phyloP scores from a whole-genome alignment of 2,329 filamentous ascomycete genomes.

The Phialophora expanda region DNA sequence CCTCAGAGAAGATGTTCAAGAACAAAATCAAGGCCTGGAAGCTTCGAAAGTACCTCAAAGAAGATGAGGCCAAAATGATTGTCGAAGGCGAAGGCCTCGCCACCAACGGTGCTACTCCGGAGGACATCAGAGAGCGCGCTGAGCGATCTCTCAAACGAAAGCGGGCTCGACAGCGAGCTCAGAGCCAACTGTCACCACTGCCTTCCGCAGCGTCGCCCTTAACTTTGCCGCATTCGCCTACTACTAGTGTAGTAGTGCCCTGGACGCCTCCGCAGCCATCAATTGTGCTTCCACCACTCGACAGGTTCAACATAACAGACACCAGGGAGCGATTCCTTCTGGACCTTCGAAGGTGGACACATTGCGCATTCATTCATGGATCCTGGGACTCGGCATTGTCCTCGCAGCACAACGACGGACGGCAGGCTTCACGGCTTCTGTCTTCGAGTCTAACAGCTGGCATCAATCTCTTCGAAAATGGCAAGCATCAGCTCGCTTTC shows the following conservation, averaged over 20 bases:
- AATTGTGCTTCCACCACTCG: constrained; percentile 15
- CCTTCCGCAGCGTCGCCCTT: constrained; percentile 10
- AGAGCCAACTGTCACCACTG: constrained; percentile 8
- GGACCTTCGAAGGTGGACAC: constrained; percentile 32
- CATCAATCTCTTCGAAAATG: constrained; percentile 29
- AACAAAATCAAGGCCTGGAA: constrained; percentile 33
- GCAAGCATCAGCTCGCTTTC: constrained; percentile 26
- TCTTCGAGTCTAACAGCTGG: constrained; percentile 27
- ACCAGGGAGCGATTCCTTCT: constrained; percentile 26
- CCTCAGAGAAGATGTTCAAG: constrained; percentile 44
- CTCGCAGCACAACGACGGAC: constrained; percentile 23
- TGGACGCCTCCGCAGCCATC: constrained; percentile 4
- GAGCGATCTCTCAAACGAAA: constrained; percentile 27
- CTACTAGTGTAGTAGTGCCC: constrained; percentile 1
- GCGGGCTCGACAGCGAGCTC: constrained; percentile 13
- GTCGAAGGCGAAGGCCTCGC: constrained; percentile 20
- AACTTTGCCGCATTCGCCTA: neutral
- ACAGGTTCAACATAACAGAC: constrained; percentile 18
- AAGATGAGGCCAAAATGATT: constrained; percentile 28
- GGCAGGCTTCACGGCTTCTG: constrained; percentile 28
- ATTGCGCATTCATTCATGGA: constrained; percentile 29
- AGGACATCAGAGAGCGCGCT: constrained; percentile 16
- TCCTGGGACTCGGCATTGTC: constrained; percentile 27
- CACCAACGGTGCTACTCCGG: constrained; percentile 4
- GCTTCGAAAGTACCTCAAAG: constrained; percentile 32